A percentile compares a stretch with the other conserved stretches of the same genome.
Conservation (phyloP, 805 yeast genomes). For the Saccharomycopsis sp. region DNA sequence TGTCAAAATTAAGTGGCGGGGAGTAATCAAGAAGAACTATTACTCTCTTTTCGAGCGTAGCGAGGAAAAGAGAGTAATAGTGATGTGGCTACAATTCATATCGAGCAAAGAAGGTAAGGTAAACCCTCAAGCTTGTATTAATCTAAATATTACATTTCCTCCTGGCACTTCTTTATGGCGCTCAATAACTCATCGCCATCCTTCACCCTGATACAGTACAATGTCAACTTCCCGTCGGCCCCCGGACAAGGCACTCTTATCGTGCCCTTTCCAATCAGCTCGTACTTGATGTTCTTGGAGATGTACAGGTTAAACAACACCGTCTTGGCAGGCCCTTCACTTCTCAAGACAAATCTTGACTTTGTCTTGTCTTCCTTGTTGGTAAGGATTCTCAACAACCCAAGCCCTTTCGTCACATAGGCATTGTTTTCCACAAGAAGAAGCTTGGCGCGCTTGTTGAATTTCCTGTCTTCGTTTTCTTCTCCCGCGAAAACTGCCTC, state of each 20-base stretch:
- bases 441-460: conserved; percentile 6
- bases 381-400: conserved; percentile 14
- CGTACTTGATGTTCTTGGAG: conserved; percentile 15
- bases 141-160: too few species aligned
- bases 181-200: conserved; percentile 15
- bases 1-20: too few species aligned
- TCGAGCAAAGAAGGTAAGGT: not conserved
- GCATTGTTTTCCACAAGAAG: conserved; percentile 6
- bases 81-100: too few species aligned
- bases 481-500: conserved; percentile 19
- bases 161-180: conserved; percentile 7
- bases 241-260: conserved; percentile 19
- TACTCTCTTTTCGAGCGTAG: too few species aligned
- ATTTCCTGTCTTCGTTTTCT: conserved; percentile 19
- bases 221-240: conserved; percentile 13
- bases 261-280: conserved; percentile 7
- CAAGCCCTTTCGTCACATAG: conserved; percentile 16
- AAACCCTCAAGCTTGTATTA: not conserved
- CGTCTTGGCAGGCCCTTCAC: conserved; percentile 18
- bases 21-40: too few species aligned
- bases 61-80: too few species aligned
- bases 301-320: conserved; percentile 18
- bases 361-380: conserved; percentile 12
- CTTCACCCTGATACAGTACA: conserved; percentile 17
- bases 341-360: conserved; percentile 15